These are phyloP conservation scores for Bruguiera sexangula DNA, from an alignment of 345 rosid species.

Conservation along the genomic window DNA sequence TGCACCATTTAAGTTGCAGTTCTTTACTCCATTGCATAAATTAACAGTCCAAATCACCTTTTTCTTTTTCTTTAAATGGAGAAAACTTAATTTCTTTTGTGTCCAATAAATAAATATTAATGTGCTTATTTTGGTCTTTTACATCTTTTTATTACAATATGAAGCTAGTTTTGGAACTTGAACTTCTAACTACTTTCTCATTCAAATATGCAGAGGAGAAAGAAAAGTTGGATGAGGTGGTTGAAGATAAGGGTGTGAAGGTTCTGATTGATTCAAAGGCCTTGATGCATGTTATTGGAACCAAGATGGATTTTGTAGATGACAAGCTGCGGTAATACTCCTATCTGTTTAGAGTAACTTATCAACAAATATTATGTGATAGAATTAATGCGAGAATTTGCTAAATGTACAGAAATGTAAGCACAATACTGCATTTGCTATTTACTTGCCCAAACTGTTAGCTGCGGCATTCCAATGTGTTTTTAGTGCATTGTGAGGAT, in stretches of 20 bases:
- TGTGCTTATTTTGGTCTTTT: not conserved
- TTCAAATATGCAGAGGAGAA: conserved; percentile 49
- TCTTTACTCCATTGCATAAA: not conserved
- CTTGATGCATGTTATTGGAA: conserved; percentile 82
- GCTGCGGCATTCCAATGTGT: too few species aligned
- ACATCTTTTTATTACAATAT: not conserved
- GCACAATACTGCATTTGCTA: too few species aligned
- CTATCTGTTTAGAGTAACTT: not conserved
- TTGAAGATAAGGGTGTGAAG: conserved; percentile 80
- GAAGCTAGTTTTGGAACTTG: not conserved
- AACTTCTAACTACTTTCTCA: not conserved
- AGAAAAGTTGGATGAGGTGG: conserved; percentile 74
- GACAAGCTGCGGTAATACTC: conserved; percentile 67
- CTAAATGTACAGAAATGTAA: too few species aligned
- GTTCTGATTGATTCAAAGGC: conserved; percentile 84
- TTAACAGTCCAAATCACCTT: not conserved
- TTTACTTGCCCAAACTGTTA: too few species aligned
- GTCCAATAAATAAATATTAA: not conserved
- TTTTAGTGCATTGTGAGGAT: too few species aligned
- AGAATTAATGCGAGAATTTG: not conserved
- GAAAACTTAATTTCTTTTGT: too few species aligned
- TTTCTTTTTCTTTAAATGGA: not conserved
- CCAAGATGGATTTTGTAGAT: conserved; percentile 83
- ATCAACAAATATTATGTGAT: not conserved
- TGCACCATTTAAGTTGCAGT: not conserved